Evolutionary conservation across 2,329 filamentous ascomycete species (phyloP).

Genomic region (Aspergillus aculeatinus): DNA sequence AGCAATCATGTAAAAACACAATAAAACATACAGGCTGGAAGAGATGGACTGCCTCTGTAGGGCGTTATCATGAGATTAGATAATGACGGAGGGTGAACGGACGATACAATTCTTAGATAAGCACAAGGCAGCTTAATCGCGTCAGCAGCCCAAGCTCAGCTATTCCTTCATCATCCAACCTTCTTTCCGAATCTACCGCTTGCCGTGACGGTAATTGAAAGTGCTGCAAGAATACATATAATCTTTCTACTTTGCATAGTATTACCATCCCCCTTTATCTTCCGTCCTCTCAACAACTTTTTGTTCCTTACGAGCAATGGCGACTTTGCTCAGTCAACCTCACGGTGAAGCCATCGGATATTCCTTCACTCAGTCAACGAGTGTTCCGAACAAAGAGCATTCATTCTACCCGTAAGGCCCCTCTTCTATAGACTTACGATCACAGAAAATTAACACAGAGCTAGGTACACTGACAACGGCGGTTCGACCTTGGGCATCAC

Average conservation of each 20-base stretch:
- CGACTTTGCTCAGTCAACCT: conserved; percentile 52
- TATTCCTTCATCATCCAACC: conserved; percentile 1
- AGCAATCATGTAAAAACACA: no score
- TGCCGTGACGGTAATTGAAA: no score
- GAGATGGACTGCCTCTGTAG: no score
- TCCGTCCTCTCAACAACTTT: background rate
- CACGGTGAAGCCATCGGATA: conserved; percentile 57
- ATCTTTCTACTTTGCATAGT: conserved; percentile 4
- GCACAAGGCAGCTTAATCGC: conserved; percentile 40
- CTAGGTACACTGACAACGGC: conserved; percentile 89
- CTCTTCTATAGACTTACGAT: background rate
- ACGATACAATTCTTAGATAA: conserved; percentile 33
- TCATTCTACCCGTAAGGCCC: conserved; percentile 82
- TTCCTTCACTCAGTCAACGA: conserved; percentile 57
- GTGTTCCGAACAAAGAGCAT: conserved; percentile 60
- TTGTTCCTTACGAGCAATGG: conserved; percentile 44
- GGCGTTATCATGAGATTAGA: background rate
- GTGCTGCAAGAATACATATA: no score
- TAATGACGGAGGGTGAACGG: conserved; percentile 5
- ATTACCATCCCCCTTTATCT: conserved; percentile 1
- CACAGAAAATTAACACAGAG: conserved; percentile 11
- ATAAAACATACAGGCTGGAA: no score
- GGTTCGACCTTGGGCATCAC: conserved; percentile 94
- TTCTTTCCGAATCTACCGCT: background rate
- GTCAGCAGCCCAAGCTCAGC: conserved; percentile 28